phyloP scores from a whole-genome alignment of 73 alveolate genomes.

The Paramecium bursaria region DNA sequence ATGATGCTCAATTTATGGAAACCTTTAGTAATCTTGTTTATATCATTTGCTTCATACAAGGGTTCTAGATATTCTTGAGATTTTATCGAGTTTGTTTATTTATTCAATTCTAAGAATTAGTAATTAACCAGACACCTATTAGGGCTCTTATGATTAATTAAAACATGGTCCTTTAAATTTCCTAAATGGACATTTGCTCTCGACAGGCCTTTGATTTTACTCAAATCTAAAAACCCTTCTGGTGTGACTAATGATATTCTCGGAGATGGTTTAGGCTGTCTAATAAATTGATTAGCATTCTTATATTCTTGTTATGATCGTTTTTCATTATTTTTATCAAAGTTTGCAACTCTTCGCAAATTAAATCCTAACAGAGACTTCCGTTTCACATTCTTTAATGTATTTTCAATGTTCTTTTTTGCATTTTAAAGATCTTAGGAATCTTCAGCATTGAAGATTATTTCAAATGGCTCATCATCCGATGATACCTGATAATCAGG shows the following conservation, averaged over 20 bases:
- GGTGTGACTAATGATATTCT: no score
- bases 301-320: neutral
- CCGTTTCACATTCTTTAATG: neutral
- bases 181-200: slow-evolving; percentile 20
- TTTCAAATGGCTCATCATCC: slow-evolving; percentile 56
- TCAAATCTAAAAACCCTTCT: neutral
- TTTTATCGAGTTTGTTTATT: no score
- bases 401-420: neutral
- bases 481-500: slow-evolving; percentile 12
- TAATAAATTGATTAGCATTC: slow-evolving; percentile 8
- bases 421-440: neutral
- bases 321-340: neutral
- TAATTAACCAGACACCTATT: slow-evolving; percentile 20
- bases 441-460: slow-evolving; percentile 5
- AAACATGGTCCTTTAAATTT: neutral
- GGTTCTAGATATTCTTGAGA: no score
- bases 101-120: slow-evolving; percentile 12
- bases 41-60: no score
- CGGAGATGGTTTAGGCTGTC: slow-evolving; percentile 29
- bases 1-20: no score
- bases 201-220: slow-evolving; percentile 25
- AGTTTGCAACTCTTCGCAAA: neutral
- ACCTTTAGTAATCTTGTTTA: no score
- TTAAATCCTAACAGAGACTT: neutral
- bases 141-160: slow-evolving; percentile 27